Percentiles rank a stretch among this genome's conserved stretches.
These are phyloP conservation scores for Neurospora sp. DNA, from an alignment of 495 filamentous ascomycete species.

Conservation along the genomic window DNA sequence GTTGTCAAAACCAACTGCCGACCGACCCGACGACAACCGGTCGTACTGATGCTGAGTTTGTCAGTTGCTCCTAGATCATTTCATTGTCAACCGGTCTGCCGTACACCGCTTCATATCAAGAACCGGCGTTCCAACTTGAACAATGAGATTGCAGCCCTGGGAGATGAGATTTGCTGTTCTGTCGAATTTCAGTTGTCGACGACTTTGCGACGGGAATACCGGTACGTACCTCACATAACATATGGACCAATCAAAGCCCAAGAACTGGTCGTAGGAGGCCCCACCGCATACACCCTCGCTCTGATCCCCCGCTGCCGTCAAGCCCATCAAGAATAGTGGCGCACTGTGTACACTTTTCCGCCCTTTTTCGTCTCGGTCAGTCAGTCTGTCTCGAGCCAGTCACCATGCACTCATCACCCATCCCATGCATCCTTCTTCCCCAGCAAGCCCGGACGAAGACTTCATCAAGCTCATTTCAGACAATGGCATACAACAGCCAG, in stretches of 20 bases:
- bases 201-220: neutral
- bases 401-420: neutral
- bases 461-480: neutral
- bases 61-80: neutral
- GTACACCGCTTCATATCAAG: neutral
- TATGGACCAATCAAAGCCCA: neutral
- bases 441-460: neutral
- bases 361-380: neutral
- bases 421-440: neutral
- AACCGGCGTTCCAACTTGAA: neutral
- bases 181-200: neutral
- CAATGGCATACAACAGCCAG: neutral
- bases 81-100: neutral
- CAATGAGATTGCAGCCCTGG: neutral
- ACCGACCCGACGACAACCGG: neutral
- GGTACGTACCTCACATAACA: neutral
- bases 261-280: neutral
- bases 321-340: neutral
- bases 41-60: neutral
- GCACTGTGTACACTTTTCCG: neutral
- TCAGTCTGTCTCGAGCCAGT: neutral
- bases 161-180: neutral
- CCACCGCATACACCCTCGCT: neutral
- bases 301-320: neutral
- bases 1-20: neutral